phyloP scores from a whole-genome alignment of 2,329 filamentous ascomycete genomes.

The Rhexocercosporidium sp. region DNA sequence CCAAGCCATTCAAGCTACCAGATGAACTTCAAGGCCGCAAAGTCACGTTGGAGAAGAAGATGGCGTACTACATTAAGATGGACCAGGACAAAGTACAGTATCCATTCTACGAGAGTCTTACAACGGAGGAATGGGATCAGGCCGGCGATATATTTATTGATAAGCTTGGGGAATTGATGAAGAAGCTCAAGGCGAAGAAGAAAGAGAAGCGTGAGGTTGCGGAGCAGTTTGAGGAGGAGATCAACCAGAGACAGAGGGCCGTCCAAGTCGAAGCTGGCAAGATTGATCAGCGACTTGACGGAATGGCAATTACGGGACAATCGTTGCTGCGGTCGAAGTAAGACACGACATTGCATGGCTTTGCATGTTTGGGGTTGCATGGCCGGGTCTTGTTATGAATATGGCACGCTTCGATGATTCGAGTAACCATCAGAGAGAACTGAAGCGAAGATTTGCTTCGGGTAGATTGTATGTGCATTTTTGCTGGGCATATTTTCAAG shows the following conservation, averaged over 20 bases:
- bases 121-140: constrained; percentile 41
- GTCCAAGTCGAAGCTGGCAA: constrained; percentile 33
- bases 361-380: background rate
- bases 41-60: constrained; percentile 26
- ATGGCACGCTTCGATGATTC: background rate
- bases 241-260: constrained; percentile 36
- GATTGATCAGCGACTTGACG: constrained; percentile 33
- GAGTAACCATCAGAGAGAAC: background rate
- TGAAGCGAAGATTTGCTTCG: background rate
- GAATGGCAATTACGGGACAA: constrained; percentile 37
- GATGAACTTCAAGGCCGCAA: constrained; percentile 19
- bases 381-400: background rate
- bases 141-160: constrained; percentile 41
- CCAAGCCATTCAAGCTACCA: constrained; percentile 15
- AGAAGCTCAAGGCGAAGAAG: constrained; percentile 33
- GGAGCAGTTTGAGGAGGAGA: constrained; percentile 35
- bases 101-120: constrained; percentile 34
- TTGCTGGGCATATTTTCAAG: background rate
- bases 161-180: constrained; percentile 34
- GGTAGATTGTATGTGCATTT: background rate
- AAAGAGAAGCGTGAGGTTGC: constrained; percentile 35
- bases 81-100: constrained; percentile 7
- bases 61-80: constrained; percentile 24
- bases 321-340: constrained; percentile 5
- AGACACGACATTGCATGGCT: background rate